Evolutionary conservation across 2,329 filamentous ascomycete species (phyloP).

Genomic region (Thelonectria olida): DNA sequence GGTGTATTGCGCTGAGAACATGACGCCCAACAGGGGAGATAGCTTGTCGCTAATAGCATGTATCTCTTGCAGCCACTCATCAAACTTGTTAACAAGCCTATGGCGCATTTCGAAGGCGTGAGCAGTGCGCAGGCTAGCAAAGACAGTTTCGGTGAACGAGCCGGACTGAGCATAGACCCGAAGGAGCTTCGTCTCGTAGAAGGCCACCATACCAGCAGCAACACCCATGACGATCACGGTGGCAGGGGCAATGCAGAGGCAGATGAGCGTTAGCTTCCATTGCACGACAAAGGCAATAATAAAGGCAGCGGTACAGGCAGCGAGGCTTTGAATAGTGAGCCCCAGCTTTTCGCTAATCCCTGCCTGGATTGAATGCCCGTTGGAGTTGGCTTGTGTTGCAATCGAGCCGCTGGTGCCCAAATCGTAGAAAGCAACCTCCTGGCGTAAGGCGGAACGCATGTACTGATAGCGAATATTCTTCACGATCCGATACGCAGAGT

Average conservation of each 20-base stretch:
- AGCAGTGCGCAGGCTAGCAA: constrained; percentile 50
- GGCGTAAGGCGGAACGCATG: constrained; percentile 58
- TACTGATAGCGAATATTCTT: constrained; percentile 59
- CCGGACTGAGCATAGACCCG: constrained; percentile 46
- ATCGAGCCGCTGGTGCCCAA: constrained; percentile 52
- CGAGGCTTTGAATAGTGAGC: constrained; percentile 49
- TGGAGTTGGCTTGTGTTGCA: constrained; percentile 49
- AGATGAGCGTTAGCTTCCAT: constrained; percentile 56
- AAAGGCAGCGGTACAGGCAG: constrained; percentile 51
- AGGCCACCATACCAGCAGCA: constrained; percentile 44
- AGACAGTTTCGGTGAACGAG: constrained; percentile 47
- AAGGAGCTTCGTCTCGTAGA: constrained; percentile 44
- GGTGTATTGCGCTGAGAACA: constrained; percentile 41
- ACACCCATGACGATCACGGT: constrained; percentile 44
- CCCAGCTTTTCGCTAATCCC: constrained; percentile 53
- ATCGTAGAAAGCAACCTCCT: constrained; percentile 62
- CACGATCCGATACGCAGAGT: constrained; percentile 60
- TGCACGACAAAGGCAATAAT: constrained; percentile 51
- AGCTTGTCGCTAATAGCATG: constrained; percentile 42
- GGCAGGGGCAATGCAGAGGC: constrained; percentile 44
- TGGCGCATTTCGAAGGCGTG: constrained; percentile 54
- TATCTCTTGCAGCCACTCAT: constrained; percentile 48
- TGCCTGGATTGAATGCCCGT: constrained; percentile 52
- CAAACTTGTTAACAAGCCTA: constrained; percentile 50
- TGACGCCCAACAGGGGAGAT: constrained; percentile 44